These are phyloP conservation scores for Hebeloma cylindrosporum DNA, from an alignment of 768 basidiomycete genomes.

Conservation along the genomic window DNA sequence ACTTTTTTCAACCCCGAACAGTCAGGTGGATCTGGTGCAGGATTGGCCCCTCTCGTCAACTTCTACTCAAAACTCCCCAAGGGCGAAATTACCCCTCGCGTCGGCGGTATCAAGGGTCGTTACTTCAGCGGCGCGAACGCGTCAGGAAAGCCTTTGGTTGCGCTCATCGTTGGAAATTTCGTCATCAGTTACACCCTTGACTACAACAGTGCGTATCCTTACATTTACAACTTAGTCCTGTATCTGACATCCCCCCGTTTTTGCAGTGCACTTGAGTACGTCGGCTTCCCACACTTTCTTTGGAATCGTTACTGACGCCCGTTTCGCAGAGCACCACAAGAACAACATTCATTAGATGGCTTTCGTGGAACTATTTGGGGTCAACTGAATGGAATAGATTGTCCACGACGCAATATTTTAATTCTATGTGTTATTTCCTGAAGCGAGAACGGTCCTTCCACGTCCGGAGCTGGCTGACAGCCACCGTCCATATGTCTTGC, in stretches of 20 bases:
- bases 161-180: conserved; percentile 65
- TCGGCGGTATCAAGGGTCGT: conserved; percentile 72
- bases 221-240: conserved; percentile 7
- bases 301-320: conserved; percentile 23
- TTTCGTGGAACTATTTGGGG: conserved; percentile 1
- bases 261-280: conserved; percentile 82
- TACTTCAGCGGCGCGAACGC: conserved; percentile 89
- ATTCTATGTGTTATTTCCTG: background rate
- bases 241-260: conserved; percentile 6
- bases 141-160: conserved; percentile 65
- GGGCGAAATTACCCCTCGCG: conserved; percentile 64
- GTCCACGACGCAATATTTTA: conserved; percentile 16
- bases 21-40: conserved; percentile 80
- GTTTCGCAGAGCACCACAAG: conserved; percentile 82
- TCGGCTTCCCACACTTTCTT: conserved; percentile 11
- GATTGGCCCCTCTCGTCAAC: conserved; percentile 82
- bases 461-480: too few relatives aligned
- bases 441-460: too few relatives aligned
- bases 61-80: conserved; percentile 98
- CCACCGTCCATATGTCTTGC: too few relatives aligned
- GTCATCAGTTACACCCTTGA: conserved; percentile 83
- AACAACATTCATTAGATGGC: conserved; percentile 72
- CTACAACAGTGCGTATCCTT: conserved; percentile 74
- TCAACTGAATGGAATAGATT: conserved; percentile 19
- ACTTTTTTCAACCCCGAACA: conserved; percentile 31